Percentiles rank a stretch among this genome's conserved stretches.
These are phyloP conservation scores for Penicillium lagena DNA, from an alignment of 495 filamentous ascomycete species.

Conservation along the genomic window DNA sequence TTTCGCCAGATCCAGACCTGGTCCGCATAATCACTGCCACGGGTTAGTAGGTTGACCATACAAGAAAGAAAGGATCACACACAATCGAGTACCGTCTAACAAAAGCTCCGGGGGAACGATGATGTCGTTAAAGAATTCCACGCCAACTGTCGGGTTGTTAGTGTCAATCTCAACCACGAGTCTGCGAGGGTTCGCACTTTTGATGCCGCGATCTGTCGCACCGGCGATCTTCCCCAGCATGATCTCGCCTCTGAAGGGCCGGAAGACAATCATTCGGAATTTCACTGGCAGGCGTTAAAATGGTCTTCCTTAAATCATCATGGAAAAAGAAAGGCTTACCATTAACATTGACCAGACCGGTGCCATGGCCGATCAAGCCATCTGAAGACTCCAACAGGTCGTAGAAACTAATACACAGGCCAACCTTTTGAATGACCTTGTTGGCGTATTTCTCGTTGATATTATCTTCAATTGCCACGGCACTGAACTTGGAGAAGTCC, in stretches of 20 bases:
- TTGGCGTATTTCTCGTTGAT: slow-evolving; percentile 96
- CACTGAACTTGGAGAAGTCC: slow-evolving; percentile 74
- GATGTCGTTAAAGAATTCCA: slow-evolving; percentile 90
- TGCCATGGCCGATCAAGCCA: slow-evolving; percentile 85
- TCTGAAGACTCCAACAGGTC: slow-evolving; percentile 83
- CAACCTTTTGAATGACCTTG: slow-evolving; percentile 76
- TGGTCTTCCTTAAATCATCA: too few relatives aligned
- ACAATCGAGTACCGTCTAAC: slow-evolving; percentile 69
- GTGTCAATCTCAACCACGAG: background rate
- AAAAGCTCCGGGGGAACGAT: slow-evolving; percentile 66
- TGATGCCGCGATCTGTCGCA: slow-evolving; percentile 66
- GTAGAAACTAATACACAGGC: slow-evolving; percentile 86
- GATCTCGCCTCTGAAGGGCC: slow-evolving; percentile 90
- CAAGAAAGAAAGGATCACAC: slow-evolving; percentile 21
- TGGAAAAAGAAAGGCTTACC: slow-evolving; percentile 38
- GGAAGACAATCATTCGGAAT: slow-evolving; percentile 88
- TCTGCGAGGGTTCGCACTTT: slow-evolving; percentile 44
- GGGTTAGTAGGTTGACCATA: slow-evolving; percentile 17
- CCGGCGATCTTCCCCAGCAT: slow-evolving; percentile 72
- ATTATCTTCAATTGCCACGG: slow-evolving; percentile 79
- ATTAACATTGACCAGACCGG: slow-evolving; percentile 85
- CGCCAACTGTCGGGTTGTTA: slow-evolving; percentile 50
- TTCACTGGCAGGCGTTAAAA: slow-evolving; percentile 51
- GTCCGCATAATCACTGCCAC: slow-evolving; percentile 56
- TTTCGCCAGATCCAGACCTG: slow-evolving; percentile 76